These are phyloP conservation scores for Betula pendula DNA, from an alignment of 306 rosid genomes.

Conservation along the genomic window DNA sequence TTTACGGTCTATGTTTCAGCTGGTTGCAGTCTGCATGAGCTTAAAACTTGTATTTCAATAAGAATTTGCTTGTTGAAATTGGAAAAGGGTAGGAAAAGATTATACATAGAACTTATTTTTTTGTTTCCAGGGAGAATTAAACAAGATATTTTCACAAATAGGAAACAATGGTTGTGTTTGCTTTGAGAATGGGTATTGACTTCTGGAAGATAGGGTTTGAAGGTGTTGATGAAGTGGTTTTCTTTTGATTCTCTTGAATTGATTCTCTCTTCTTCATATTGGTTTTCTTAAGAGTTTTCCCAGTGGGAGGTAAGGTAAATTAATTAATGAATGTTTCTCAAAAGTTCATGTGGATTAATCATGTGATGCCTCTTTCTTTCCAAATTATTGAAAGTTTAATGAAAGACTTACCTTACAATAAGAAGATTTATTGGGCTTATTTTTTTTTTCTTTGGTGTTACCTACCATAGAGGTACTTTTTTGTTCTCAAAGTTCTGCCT, in stretches of 20 bases:
- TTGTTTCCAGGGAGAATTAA: background rate
- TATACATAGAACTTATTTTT: background rate
- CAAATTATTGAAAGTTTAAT: background rate
- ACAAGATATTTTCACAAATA: constrained; percentile 2
- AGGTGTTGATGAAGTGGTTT: background rate
- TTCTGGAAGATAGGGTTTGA: too few relatives aligned
- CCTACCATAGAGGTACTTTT: background rate
- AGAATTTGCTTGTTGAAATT: background rate
- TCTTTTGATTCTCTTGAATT: background rate
- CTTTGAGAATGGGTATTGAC: too few relatives aligned
- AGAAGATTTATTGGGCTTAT: background rate
- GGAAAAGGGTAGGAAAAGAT: background rate
- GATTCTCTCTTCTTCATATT: background rate
- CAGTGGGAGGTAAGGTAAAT: background rate
- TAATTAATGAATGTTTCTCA: background rate
- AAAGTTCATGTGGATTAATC: background rate
- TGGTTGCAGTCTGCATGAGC: background rate
- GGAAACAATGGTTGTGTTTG: background rate
- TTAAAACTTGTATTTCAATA: background rate
- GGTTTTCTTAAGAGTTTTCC: background rate
- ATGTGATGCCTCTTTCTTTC: background rate
- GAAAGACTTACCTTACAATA: background rate
- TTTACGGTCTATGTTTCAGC: background rate
- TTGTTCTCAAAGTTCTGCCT: background rate
- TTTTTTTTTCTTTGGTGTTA: background rate